Base-by-base conservation (phyloP, 345 rosid species). In the Populus euphratica region DNA sequence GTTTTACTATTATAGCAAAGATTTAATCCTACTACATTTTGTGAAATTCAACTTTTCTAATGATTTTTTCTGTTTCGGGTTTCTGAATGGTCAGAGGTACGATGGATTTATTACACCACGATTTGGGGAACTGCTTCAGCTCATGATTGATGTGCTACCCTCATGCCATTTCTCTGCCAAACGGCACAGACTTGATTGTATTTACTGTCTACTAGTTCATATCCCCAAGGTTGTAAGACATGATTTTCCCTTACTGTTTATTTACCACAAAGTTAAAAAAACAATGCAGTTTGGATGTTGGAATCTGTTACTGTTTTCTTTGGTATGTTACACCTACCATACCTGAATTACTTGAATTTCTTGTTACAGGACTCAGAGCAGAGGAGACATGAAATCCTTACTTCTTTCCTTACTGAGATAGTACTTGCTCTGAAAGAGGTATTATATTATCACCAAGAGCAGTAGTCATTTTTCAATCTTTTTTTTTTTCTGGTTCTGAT, bases 341-440 rank as follows among this genome's bases (percentile, higher is more conserved):
- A 33, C 17, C 61, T 73, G 74, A 73, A 59, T 68, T 68, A 18
- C 7, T 63, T 72, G 2, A 14, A 39, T 68, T 80, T 62, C 68
- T 49, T 14, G 50, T 27, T 82, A 54, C 93, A 96, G 97, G 89
- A 80, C 81, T 82, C 91, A 54, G 91, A 91, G 86, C 88, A 79
- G 80, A 82, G 84, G 81, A 80, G 84, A 73, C 78, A 69, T 81
- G 89, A 79, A 49, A 83, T 86, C 69, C 80, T 96, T 81, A 79
- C 89, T 80, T 86, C 97, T 67, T 92, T 96, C 81, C 90, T 96
- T 56, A 91, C 94, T 7, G 99, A 96, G 79, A 91, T 96, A 80
- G 85, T 91, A 79, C 92, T 96, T 80, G 90, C 99, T 69, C 70
- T 96, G 77, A 93, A 96, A 87, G 99, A 96, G 97, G 99, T 96